Evolutionary conservation across 2,329 filamentous ascomycete species (phyloP).

Genomic region (Fusarium sp.): DNA sequence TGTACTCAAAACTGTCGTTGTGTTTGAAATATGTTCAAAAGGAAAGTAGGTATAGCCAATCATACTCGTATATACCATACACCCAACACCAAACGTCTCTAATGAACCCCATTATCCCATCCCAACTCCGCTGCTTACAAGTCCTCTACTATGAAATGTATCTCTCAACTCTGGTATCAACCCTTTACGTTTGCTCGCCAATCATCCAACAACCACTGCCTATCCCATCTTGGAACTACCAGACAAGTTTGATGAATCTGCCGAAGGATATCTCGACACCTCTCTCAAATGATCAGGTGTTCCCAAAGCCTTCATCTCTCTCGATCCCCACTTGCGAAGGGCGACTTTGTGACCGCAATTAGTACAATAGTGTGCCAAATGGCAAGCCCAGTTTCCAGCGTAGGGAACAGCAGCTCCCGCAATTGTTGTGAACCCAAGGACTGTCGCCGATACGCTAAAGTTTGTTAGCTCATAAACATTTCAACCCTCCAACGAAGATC

Average conservation of each 20-base stretch:
- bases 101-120: too few relatives aligned
- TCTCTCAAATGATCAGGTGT: slow-evolving; percentile 42
- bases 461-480: not conserved
- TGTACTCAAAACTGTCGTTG: not conserved
- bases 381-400: slow-evolving; percentile 32
- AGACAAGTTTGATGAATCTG: not conserved
- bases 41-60: not conserved
- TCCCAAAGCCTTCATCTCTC: slow-evolving; percentile 32
- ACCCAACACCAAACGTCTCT: not conserved
- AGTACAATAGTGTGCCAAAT: slow-evolving; percentile 41
- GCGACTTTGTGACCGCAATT: slow-evolving; percentile 44
- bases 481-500: accelerated
- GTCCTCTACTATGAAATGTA: not conserved
- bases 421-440: slow-evolving; percentile 40
- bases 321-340: slow-evolving; percentile 19
- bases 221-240: not conserved
- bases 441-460: slow-evolving; percentile 32
- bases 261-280: slow-evolving; percentile 32
- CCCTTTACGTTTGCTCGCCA: not conserved
- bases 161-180: not conserved
- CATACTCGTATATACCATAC: not conserved
- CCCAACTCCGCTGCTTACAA: not conserved
- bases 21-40: not conserved
- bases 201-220: not conserved
- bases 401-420: slow-evolving; percentile 42